These are phyloP conservation scores for Lyophyllum semitale DNA, from an alignment of 768 basidiomycete genomes.

Conservation along the genomic window DNA sequence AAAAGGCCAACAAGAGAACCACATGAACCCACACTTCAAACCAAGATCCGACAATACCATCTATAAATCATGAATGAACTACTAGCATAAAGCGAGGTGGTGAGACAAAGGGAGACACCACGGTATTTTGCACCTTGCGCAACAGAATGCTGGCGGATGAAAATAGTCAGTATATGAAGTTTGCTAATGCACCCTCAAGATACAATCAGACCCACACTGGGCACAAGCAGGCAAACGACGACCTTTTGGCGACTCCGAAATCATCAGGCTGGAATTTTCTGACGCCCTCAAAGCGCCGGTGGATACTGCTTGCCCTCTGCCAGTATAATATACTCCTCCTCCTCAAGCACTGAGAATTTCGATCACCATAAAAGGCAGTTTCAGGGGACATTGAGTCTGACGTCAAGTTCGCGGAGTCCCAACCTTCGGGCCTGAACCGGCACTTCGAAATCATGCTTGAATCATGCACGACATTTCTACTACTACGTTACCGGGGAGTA, in stretches of 20 bases:
- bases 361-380: conserved; percentile 1
- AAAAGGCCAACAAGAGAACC: neutral
- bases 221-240: too few species aligned
- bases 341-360: neutral
- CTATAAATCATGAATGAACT: neutral
- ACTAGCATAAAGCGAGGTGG: neutral
- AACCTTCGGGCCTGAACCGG: neutral
- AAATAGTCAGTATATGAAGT: neutral
- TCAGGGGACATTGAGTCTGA: conserved; percentile 1
- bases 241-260: too few species aligned
- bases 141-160: neutral
- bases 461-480: neutral
- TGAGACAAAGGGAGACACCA: neutral
- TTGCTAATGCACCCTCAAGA: too few species aligned
- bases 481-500: neutral
- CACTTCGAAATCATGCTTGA: neutral
- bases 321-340: too few species aligned
- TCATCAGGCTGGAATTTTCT: too few species aligned
- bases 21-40: neutral
- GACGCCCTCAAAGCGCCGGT: too few species aligned
- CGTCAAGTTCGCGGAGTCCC: conserved; percentile 6
- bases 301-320: too few species aligned
- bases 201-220: too few species aligned
- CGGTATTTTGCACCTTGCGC: conserved; percentile 1
- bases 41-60: neutral